Conservation (phyloP, 2,329 filamentous ascomycete species). For the Talaromyces verruculosus region DNA sequence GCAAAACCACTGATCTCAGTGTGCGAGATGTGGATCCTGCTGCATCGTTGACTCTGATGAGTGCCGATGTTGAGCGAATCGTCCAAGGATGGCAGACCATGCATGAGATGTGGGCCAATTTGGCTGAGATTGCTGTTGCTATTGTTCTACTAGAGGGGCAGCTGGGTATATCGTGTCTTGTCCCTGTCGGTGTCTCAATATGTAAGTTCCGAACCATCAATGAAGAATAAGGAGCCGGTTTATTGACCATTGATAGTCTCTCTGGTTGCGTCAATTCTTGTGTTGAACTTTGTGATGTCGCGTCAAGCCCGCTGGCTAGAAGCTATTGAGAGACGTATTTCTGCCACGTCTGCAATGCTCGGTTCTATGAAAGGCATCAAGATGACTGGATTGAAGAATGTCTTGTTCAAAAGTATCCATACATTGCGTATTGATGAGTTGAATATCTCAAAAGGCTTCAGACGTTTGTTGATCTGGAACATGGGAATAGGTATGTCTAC, state of each 20-base stretch:
- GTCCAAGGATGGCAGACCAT: constrained; percentile 43
- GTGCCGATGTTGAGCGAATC: constrained; percentile 49
- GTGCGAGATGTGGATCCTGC: constrained; percentile 38
- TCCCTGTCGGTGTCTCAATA: constrained; percentile 36
- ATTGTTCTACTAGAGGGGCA: constrained; percentile 45
- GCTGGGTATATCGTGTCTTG: constrained; percentile 46
- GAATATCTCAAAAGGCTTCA: constrained; percentile 42
- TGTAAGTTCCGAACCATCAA: constrained; percentile 29
- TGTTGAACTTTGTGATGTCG: constrained; percentile 39
- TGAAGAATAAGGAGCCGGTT: background rate
- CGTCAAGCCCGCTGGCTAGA: constrained; percentile 51
- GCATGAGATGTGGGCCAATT: constrained; percentile 49
- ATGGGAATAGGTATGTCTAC: constrained; percentile 38
- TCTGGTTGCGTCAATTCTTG: constrained; percentile 36
- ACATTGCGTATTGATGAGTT: constrained; percentile 44
- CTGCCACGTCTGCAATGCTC: constrained; percentile 50
- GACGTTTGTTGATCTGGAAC: constrained; percentile 44
- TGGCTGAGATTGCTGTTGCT: constrained; percentile 47
- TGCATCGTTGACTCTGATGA: constrained; percentile 48
- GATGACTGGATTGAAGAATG: constrained; percentile 49
- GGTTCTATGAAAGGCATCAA: constrained; percentile 55
- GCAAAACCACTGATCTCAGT: constrained; percentile 39
- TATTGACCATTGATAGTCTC: constrained; percentile 29
- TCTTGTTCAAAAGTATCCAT: constrained; percentile 41
- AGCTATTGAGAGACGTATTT: constrained; percentile 52